phyloP scores from a whole-genome alignment of 2,329 filamentous ascomycete genomes.

The Cladosporium halotolerans region DNA sequence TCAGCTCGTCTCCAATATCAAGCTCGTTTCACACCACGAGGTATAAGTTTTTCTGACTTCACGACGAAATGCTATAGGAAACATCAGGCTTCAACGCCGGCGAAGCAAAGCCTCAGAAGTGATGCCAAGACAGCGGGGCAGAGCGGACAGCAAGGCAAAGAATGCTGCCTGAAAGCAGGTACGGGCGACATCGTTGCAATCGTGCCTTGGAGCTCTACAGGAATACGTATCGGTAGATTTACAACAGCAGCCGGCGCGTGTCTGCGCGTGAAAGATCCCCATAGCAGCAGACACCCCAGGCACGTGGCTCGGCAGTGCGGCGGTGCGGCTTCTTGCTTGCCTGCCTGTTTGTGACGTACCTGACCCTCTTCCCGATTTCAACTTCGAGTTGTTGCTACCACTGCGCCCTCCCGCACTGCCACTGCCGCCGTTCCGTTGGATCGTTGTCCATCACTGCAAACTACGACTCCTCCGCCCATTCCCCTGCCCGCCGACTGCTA shows the following conservation, averaged over 20 bases:
- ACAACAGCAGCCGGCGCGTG: too few species aligned
- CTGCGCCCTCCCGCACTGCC: neutral
- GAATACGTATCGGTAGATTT: too few species aligned
- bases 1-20: too few species aligned
- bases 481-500: neutral
- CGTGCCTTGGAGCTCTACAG: too few species aligned
- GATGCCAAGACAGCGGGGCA: neutral
- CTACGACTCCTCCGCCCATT: neutral
- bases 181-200: too few species aligned
- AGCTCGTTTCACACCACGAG: too few species aligned
- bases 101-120: neutral
- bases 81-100: neutral
- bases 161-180: neutral
- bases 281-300: neutral
- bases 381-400: neutral
- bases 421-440: neutral
- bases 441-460: neutral
- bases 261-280: too few species aligned
- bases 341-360: constrained; percentile 3
- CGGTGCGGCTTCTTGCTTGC: neutral
- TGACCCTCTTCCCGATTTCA: neutral
- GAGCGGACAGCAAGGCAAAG: neutral
- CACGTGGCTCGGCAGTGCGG: constrained; percentile 8
- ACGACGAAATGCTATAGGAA: neutral
- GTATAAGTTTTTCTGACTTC: too few species aligned